A percentile compares a stretch with the other conserved stretches of the same genome.
These are phyloP conservation scores for Arachnomyces sp. DNA, from an alignment of 2,329 filamentous ascomycete genomes.

Conservation along the genomic window DNA sequence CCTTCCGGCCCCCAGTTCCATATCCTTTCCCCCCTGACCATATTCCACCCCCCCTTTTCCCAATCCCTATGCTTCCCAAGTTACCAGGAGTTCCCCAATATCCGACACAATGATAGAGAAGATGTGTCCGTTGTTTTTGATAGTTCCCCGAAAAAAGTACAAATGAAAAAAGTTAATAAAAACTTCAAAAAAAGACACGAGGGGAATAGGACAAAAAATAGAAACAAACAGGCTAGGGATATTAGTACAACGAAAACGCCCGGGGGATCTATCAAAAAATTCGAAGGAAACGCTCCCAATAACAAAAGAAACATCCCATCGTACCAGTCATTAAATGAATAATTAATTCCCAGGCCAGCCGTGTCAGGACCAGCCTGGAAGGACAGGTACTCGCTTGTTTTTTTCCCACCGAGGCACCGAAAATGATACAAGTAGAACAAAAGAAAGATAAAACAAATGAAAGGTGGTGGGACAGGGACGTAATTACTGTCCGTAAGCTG, in stretches of 20 bases:
- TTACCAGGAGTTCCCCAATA: too few relatives aligned
- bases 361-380: not conserved
- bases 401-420: not conserved
- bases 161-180: not conserved
- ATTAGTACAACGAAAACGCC: not conserved
- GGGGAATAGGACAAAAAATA: too few relatives aligned
- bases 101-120: too few relatives aligned
- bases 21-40: too few relatives aligned
- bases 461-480: not conserved
- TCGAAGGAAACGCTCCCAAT: too few relatives aligned
- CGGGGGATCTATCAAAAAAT: not conserved
- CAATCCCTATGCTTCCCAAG: too few relatives aligned
- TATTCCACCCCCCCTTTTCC: too few relatives aligned
- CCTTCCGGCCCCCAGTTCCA: not conserved
- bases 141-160: not conserved
- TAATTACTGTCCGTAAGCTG: conserved; percentile 36
- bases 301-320: too few relatives aligned
- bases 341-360: conserved; percentile 12
- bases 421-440: conserved; percentile 1
- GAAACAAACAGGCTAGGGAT: too few relatives aligned
- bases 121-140: not conserved
- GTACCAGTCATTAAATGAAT: conserved; percentile 2
- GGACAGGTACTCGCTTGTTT: conserved; percentile 4
- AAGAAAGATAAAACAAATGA: not conserved
- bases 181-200: too few relatives aligned